Evolutionary conservation across 176 grass and related monocot genomes (phyloP), one percentile per base, ranked within the genome.

Genomic region (Elaeis guineensis): DNA sequence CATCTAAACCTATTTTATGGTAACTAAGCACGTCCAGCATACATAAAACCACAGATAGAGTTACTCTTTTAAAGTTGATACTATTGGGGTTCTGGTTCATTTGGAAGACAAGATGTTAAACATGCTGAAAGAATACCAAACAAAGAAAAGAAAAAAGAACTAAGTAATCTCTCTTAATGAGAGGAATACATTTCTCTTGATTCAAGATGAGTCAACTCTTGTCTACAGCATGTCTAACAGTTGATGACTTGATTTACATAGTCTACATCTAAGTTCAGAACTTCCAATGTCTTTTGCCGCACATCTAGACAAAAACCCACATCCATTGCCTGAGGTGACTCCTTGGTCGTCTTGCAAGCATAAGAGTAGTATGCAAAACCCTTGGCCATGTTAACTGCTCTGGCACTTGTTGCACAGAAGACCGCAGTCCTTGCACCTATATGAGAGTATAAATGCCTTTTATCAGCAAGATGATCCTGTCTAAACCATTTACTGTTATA

Each of bases 281-380:
- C 3, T 58, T 58, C 55, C 55, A 58, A 25, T 58, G 55, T 58
- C 7, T 58, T 58, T 58, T 15, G 55, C 55, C 55, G 26, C 5
- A 58, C 21, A 58, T 58, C 1, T 4, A 9, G 19, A 24, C 55
- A 26, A 26, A 15, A 16, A 20, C 16, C 9, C 21, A 24, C 24
- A 11, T 26, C 21, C 22, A 25, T 24, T 9, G 30, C 21, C 6
- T 58, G 55, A 6, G 55, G 55, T 24, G 55, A 25, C 21, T 24
- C 55, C 21, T 58, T 58, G 8, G 20, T 19, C 24, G 55, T 21
- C 21, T 58, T 58, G 55, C 55, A 58, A 58, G 55, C 0, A 26
- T 5, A 26, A 15, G 55, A 14, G 7, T 58, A 58, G 55, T 58
- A 58, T 25, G 55, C 55, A 58, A 58, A 58, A 58, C 21, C 55